Evolutionary conservation across 2,329 filamentous ascomycete genomes (phyloP).

Genomic region (Epichloe gansuensis): DNA sequence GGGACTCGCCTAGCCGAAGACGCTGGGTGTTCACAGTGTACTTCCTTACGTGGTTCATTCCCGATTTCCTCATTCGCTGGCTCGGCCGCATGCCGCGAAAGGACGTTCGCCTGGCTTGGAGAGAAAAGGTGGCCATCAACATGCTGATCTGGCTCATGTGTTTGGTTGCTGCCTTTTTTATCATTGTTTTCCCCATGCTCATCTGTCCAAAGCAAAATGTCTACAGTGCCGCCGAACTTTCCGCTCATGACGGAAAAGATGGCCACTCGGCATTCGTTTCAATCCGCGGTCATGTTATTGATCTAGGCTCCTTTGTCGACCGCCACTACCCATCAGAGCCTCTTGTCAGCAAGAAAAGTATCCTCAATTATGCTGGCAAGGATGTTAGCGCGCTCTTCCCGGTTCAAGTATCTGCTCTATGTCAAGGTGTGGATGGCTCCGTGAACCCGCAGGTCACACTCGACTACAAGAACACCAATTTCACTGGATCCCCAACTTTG

Average conservation of each 20-base stretch:
- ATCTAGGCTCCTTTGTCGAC: constrained; percentile 60
- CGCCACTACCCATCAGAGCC: constrained; percentile 51
- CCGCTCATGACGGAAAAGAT: constrained; percentile 58
- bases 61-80: constrained; percentile 66
- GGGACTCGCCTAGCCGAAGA: constrained; percentile 67
- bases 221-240: constrained; percentile 65
- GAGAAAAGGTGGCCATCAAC: constrained; percentile 97
- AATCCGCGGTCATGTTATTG: constrained; percentile 81
- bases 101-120: constrained; percentile 85
- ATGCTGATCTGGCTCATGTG: constrained; percentile 90
- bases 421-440: constrained; percentile 57
- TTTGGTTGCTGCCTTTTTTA: constrained; percentile 68
- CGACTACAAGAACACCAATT: constrained; percentile 69
- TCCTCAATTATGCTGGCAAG: constrained; percentile 72
- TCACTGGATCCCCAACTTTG: constrained; percentile 51
- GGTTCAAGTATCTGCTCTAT: constrained; percentile 84
- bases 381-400: constrained; percentile 89
- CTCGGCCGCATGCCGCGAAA: constrained; percentile 81
- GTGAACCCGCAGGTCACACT: constrained; percentile 64
- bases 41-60: constrained; percentile 72
- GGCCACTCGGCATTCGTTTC: constrained; percentile 54
- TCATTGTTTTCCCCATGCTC: constrained; percentile 71
- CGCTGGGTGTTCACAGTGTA: constrained; percentile 83
- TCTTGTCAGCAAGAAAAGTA: constrained; percentile 41
- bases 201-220: constrained; percentile 90